Evolutionary conservation across 208 protist genomes (phyloP).

Genomic region (Trichomonas gallinae): DNA sequence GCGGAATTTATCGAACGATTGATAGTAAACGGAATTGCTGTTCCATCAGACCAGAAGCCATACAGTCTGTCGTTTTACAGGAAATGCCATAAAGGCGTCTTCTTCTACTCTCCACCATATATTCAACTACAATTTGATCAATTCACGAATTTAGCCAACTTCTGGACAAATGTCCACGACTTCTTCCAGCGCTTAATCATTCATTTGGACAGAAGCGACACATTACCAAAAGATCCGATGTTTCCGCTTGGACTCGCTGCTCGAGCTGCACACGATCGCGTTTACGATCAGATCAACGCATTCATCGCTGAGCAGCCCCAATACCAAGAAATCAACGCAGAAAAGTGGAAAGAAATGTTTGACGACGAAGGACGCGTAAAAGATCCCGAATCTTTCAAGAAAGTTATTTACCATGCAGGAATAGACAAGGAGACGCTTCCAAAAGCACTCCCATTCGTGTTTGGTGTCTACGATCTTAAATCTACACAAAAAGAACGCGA

Average conservation of each 20-base stretch:
- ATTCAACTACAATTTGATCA: not conserved
- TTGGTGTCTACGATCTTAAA: not conserved
- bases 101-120: not conserved
- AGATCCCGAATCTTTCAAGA: not conserved
- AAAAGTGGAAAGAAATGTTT: not conserved
- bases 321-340: not conserved
- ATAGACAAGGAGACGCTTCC: not conserved
- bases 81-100: not conserved
- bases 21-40: not conserved
- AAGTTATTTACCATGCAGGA: not conserved
- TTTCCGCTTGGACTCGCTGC: not conserved
- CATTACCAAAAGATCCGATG: not conserved
- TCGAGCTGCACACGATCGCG: not conserved
- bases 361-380: not conserved
- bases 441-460: not conserved
- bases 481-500: not conserved
- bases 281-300: not conserved
- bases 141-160: not conserved
- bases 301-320: not conserved
- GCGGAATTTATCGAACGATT: not conserved
- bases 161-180: not conserved
- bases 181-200: not conserved
- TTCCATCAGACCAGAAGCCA: not conserved
- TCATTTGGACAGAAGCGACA: not conserved
- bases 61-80: not conserved